Base-by-base conservation (phyloP, 371 early-diverging fungal genomes). In the Umbelopsis sp. region DNA sequence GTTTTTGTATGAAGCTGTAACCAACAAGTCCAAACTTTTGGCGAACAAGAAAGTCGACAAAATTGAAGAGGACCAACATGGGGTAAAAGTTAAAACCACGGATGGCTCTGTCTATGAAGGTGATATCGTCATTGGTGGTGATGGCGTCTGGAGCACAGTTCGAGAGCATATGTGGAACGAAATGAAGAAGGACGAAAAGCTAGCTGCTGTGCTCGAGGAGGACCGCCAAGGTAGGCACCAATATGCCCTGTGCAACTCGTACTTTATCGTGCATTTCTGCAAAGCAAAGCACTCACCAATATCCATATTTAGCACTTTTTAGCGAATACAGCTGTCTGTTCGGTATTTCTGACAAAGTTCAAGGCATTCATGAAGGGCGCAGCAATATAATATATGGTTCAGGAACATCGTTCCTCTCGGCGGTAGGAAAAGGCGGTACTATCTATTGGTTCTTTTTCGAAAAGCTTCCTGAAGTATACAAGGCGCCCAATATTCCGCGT, bases 61-160 rank as follows among this genome's bases (percentile, higher is more conserved):
- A 10, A 64, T 64, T 44, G 64, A 25, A 22, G 64, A 64, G 12
- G 25, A 24, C 9, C 44, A 18, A 22, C n/a, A 44, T 1, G 25
- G 46, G 14, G 64, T 64, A 4, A 64, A n/a, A 22, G 64, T 46
- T 20, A 46, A 32, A 18, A 45, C 18, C 16, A 25, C 18, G 25
- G 64, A 64, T 29, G 64, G 64, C 18, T 64, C 44, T 4, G 64
- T 45, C 2, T 64, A 64, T 29, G 46, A 44, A 24, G 64, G 64
- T 9, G 64, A 64, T n/a, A 45, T 64, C 22, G 45, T 64, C 44
- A 46, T 64, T 64, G 64, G 64, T 10, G 45, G 45, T 8, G 64
- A 64, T 44, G 64, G 64, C 1, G 44, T 46, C 7, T 44, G 64
- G 41, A 45, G 45, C 24, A 2, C 14, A 11, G 64, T 64, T 14